Percentiles rank a stretch among this genome's conserved stretches.
phyloP scores from a whole-genome alignment of 2,329 filamentous ascomycete genomes.

The Colletotrichum scovillei region DNA sequence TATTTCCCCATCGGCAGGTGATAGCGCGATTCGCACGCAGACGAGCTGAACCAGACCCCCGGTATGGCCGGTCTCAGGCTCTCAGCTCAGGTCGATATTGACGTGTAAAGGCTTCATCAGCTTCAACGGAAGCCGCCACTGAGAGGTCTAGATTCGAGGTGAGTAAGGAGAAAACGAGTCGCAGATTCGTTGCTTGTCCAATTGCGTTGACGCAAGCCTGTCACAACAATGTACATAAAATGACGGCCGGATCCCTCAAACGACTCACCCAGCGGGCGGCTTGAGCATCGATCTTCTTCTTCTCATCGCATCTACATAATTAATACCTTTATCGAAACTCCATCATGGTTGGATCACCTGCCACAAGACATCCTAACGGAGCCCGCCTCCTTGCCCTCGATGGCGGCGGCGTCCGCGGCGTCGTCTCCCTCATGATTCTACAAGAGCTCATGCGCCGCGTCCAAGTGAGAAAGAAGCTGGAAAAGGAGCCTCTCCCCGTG shows the following conservation, averaged over 20 bases:
- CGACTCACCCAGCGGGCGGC: too few relatives aligned
- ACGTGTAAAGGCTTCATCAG: background rate
- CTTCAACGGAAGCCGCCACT: too few relatives aligned
- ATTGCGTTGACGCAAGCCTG: too few relatives aligned
- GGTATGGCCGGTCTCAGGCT: background rate
- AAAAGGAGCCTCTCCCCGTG: slow-evolving; percentile 27
- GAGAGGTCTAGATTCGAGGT: too few relatives aligned
- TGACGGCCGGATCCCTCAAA: too few relatives aligned
- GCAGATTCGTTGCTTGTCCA: too few relatives aligned
- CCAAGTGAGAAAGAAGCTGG: background rate
- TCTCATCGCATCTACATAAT: background rate
- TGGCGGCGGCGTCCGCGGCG: background rate
- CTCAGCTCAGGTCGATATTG: background rate
- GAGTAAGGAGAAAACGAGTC: too few relatives aligned
- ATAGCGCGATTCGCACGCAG: background rate
- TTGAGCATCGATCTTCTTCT: too few relatives aligned
- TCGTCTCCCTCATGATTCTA: background rate
- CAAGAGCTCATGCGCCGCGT: background rate
- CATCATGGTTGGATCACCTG: background rate
- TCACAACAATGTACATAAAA: too few relatives aligned
- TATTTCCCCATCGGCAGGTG: background rate
- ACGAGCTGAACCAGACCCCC: background rate
- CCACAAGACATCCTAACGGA: background rate
- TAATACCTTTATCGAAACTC: background rate
- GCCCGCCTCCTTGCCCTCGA: background rate